Evolutionary conservation across 1,139 yeast genomes (phyloP), one percentile per base, ranked within the genome.

Genomic region (Lodderomyces oxycetoniae): DNA sequence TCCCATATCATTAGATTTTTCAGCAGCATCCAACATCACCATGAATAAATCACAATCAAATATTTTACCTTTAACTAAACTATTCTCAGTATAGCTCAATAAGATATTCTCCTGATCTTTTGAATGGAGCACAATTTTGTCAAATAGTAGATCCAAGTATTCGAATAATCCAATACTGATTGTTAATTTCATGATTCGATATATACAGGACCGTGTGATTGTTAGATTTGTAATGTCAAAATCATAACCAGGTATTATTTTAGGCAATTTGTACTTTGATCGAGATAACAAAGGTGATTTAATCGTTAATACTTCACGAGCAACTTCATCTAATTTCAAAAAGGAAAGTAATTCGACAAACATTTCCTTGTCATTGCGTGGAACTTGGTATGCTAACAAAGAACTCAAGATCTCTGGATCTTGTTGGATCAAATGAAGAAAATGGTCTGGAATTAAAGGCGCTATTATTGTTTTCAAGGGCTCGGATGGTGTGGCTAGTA

Each of bases 91-190:
- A 34, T 37, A 44, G 37, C 32, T 46, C 33, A 39, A 43, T 30
- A 29, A 42, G 23, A 33, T 44, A 34, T 16, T 37, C 5, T 41
- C 29, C 7, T 37, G 34, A 15, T 48, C 52, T 3, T 51, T 43
- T 2, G 59, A 49, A 42, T 57, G 59, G 25, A 63, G 48, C 5
- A 65, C 49, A 3, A 66, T 44, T 41, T 66, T 67, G 40, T 57
- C 61, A 36, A 64, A 48, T 17, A 67, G 42, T 8, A 52, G 43
- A 41, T 67, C 72, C 20, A 67, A 50, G 31, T 53, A 57, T 21
- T 55, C 55, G 37, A 40, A 57, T 35, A 56, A 47, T 12, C 50
- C 42, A 19, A 62, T 42, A 6, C 53, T 47, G 7, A 61, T 50
- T 34, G 71, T 63, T 2, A 56, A 57, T 7, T 45, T 44, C 32